Percentiles rank a stretch among this genome's conserved stretches.
phyloP scores from a whole-genome alignment of 2,329 filamentous ascomycete genomes.

The Pseudogymnoascus sp. region DNA sequence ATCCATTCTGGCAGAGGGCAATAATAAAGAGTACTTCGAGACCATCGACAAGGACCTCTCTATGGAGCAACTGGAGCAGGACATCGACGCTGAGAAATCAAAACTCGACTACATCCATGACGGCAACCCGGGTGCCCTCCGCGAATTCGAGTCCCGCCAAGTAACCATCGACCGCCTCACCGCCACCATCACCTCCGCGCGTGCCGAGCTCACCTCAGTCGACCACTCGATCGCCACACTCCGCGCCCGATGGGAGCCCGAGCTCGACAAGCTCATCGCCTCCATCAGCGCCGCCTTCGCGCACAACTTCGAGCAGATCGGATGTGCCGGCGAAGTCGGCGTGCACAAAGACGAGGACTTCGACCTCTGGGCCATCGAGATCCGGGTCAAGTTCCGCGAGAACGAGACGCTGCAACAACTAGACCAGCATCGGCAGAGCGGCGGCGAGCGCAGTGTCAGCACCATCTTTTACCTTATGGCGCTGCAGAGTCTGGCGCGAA shows the following conservation, averaged over 20 bases:
- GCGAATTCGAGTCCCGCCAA: conserved; percentile 67
- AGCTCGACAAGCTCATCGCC: conserved; percentile 66
- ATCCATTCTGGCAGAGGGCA: conserved; percentile 28
- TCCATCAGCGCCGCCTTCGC: conserved; percentile 87
- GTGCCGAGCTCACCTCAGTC: conserved; percentile 46
- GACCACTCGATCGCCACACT: conserved; percentile 54
- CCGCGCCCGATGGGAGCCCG: conserved; percentile 71
- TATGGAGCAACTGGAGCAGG: conserved; percentile 57
- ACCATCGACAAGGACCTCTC: conserved; percentile 42
- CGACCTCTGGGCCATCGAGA: conserved; percentile 86
- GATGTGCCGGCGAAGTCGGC: conserved; percentile 82
- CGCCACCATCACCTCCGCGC: conserved; percentile 47
- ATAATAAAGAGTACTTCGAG: conserved; percentile 30
- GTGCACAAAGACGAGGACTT: conserved; percentile 90
- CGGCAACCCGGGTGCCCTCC: conserved; percentile 66
- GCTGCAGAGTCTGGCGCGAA: conserved; percentile 83
- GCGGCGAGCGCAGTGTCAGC: conserved; percentile 89
- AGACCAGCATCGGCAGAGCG: conserved; percentile 87
- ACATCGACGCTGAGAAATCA: conserved; percentile 66
- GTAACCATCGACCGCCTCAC: conserved; percentile 60
- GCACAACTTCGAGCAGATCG: conserved; percentile 89
- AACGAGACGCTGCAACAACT: conserved; percentile 77
- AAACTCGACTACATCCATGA: conserved; percentile 74
- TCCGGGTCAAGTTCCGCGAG: conserved; percentile 88
- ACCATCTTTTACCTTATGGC: conserved; percentile 99